Evolutionary conservation across 371 early-diverging fungal genomes (phyloP), one percentile per base, ranked within the genome.

Genomic region (Thermomucor indicae-seudaticae): DNA sequence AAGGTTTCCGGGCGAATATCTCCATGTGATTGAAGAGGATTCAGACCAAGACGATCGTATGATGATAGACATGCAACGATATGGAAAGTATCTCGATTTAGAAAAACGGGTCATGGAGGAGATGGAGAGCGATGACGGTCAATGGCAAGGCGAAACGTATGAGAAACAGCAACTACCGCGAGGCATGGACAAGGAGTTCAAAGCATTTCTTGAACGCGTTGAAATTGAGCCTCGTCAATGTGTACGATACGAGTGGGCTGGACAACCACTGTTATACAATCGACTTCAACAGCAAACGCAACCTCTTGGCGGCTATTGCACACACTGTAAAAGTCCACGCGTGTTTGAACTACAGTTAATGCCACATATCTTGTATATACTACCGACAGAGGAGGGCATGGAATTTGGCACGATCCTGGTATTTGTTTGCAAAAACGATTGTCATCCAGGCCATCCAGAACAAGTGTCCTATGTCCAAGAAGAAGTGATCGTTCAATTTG

Each of bases 401-500:
- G 97, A 96, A 54, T 96, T 90, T 76, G 96, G 96, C 16, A 93
- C 96, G 0, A 67, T 94, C 12, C 51, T 95, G 57, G 79, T 91
- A 3, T 96, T 82, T 63, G 81, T 84, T 4, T 96, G 96, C 57
- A 75, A 71, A 38, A 77, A 77, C 16, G 92, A 96, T 65, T 96
- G 96, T 57, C 79, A 71, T 51, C 78, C 53, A 51, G 59, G 40
- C 24, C 42, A 55, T 27, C 57, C 64, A 35, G 64, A 65, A 25
- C 57, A 50, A 0, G 69, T 77, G 5, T 58, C 62, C 19, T 85
- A 84, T 65, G 76, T 79, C 60, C 78, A 84, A 55, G 89, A 90
- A 57, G 55, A 76, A 2, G 81, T 67, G 19, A 55, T 88, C 35
- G 78, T 86, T 16, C 89, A 89, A 67, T 81, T 80, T 43, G 89